Evolutionary conservation across 305 asterid genomes (phyloP).

Genomic region (Salvia sclarea): DNA sequence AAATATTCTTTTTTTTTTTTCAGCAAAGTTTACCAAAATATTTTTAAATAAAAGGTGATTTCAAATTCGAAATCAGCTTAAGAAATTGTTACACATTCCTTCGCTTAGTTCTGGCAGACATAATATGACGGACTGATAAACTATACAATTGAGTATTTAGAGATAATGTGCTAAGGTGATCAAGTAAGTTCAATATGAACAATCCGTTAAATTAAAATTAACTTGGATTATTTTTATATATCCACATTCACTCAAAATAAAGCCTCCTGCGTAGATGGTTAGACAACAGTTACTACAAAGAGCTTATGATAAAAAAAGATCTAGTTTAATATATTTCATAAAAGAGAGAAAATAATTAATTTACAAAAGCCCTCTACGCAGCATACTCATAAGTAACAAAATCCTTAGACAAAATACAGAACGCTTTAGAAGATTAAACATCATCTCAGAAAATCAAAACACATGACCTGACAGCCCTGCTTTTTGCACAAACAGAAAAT

Average conservation of each 20-base stretch:
- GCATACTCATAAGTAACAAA: slow-evolving; percentile 6
- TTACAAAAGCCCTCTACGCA: slow-evolving; percentile 28
- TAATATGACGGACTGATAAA: too few species aligned
- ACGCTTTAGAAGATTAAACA: too few species aligned
- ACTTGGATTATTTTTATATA: too few species aligned
- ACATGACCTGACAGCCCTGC: background rate
- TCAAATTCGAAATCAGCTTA: background rate
- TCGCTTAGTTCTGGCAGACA: too few species aligned
- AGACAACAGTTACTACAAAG: background rate
- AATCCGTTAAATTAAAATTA: too few species aligned
- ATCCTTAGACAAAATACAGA: background rate
- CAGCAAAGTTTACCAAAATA: too few species aligned
- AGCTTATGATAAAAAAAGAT: background rate
- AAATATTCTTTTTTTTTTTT: too few species aligned
- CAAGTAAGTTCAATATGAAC: too few species aligned
- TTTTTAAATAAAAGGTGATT: background rate
- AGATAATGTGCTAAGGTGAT: too few species aligned
- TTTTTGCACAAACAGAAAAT: background rate
- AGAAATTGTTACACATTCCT: background rate
- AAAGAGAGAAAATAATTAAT: slow-evolving; percentile 20
- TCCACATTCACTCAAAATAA: too few species aligned
- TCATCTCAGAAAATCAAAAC: background rate
- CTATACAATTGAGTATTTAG: too few species aligned
- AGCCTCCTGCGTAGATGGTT: background rate
- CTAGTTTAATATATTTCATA: background rate